A percentile compares a stretch with the other conserved stretches of the same genome.
phyloP scores from a whole-genome alignment of 768 basidiomycete species.

The Gymnopilus dilepis region DNA sequence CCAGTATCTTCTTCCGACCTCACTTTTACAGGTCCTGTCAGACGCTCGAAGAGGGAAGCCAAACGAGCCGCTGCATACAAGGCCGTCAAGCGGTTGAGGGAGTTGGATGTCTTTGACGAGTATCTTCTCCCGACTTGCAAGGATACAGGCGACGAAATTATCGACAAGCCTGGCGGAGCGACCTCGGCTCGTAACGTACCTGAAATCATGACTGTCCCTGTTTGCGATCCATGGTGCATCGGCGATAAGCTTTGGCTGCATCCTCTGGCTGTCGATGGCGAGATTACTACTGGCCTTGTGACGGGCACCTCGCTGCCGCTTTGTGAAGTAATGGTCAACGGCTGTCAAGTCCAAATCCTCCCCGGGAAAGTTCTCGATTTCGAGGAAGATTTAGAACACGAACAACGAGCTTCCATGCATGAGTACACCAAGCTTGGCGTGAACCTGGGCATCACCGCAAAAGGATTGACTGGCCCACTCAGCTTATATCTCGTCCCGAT shows the following conservation, averaged over 20 bases:
- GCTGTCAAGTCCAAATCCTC: constrained; percentile 38
- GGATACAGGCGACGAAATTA: constrained; percentile 45
- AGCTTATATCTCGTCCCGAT: constrained; percentile 74
- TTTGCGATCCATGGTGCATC: constrained; percentile 72
- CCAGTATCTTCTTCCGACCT: constrained; percentile 62
- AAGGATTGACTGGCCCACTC: constrained; percentile 54
- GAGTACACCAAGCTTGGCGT: constrained; percentile 67
- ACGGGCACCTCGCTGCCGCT: constrained; percentile 64
- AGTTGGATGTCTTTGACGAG: constrained; percentile 80
- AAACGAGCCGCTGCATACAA: constrained; percentile 83
- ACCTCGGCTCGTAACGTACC: constrained; percentile 52
- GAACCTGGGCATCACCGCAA: constrained; percentile 65
- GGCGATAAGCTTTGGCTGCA: constrained; percentile 68
- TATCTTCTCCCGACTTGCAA: constrained; percentile 76
- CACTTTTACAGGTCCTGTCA: constrained; percentile 60
- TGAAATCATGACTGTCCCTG: constrained; percentile 59
- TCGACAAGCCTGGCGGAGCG: constrained; percentile 34
- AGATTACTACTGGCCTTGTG: constrained; percentile 62
- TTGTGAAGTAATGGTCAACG: constrained; percentile 45
- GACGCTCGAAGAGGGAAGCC: constrained; percentile 77
- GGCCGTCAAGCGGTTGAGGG: constrained; percentile 72
- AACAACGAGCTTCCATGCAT: constrained; percentile 59
- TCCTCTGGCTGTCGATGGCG: constrained; percentile 55
- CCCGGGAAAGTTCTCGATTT: constrained; percentile 44
- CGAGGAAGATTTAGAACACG: constrained; percentile 48